Percentiles rank a stretch among this genome's conserved stretches.
phyloP scores from a whole-genome alignment of 2,329 filamentous ascomycete species.

The Cyphellophora europaea region DNA sequence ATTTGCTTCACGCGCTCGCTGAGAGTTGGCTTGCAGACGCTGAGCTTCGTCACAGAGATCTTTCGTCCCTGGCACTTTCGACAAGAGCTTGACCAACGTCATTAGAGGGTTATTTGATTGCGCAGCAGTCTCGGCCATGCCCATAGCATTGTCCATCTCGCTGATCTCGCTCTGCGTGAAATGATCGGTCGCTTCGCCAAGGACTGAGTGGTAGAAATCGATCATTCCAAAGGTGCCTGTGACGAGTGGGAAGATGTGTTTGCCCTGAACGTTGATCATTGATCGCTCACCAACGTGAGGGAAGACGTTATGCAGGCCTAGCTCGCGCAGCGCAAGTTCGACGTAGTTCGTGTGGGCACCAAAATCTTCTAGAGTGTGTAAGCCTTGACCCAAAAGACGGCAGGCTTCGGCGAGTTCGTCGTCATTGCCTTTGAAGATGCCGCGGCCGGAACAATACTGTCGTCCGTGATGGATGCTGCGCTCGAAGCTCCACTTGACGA shows the following conservation, averaged over 20 bases:
- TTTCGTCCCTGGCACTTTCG: conserved; percentile 64
- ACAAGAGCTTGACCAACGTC: conserved; percentile 63
- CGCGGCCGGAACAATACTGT: conserved; percentile 59
- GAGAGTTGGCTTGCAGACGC: conserved; percentile 51
- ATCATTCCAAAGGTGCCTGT: conserved; percentile 69
- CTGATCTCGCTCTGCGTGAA: conserved; percentile 80
- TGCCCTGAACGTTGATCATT: conserved; percentile 56
- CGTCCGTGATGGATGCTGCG: conserved; percentile 70
- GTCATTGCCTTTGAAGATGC: conserved; percentile 53
- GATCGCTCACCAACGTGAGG: conserved; percentile 61
- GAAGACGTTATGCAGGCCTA: conserved; percentile 61
- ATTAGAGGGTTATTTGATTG: conserved; percentile 33
- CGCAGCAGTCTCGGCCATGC: conserved; percentile 52
- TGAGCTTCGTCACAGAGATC: conserved; percentile 59
- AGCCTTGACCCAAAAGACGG: conserved; percentile 63
- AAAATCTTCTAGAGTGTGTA: conserved; percentile 72
- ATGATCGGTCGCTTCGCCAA: conserved; percentile 69
- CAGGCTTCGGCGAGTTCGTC: conserved; percentile 73
- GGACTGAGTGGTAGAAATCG: conserved; percentile 72
- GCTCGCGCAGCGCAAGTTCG: conserved; percentile 65
- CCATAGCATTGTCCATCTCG: conserved; percentile 65
- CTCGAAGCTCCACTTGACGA: conserved; percentile 64
- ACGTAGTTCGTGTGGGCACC: conserved; percentile 78
- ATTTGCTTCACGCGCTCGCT: conserved; percentile 42
- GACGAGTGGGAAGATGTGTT: conserved; percentile 62